phyloP scores from a whole-genome alignment of 257 asterid genomes.

The Coffea canephora region DNA sequence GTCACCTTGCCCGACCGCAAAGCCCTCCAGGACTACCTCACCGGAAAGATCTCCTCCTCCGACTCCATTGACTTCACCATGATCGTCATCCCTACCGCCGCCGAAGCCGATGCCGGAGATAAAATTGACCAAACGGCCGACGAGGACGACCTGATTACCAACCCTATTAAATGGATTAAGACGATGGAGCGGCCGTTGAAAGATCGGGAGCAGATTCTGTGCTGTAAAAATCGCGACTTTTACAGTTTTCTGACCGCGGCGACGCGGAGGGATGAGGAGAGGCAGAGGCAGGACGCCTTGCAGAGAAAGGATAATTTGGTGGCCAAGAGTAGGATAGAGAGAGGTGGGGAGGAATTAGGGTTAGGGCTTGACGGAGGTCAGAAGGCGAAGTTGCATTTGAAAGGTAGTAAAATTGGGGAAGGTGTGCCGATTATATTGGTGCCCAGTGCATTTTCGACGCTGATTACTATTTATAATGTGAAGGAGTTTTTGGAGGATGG shows the following conservation, averaged over 20 bases:
- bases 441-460: constrained; percentile 89
- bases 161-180: constrained; percentile 55
- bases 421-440: constrained; percentile 95
- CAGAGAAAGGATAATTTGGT: constrained; percentile 92
- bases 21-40: constrained; percentile 80
- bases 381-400: constrained; percentile 55
- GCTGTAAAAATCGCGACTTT: constrained; percentile 72
- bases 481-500: constrained; percentile 98
- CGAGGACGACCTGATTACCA: constrained; percentile 22
- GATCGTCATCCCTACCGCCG: constrained; percentile 20
- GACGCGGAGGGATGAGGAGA: constrained; percentile 77
- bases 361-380: constrained; percentile 63
- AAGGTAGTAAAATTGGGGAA: constrained; percentile 77
- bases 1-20: constrained; percentile 91
- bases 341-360: constrained; percentile 47
- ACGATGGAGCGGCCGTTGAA: constrained; percentile 71
- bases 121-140: constrained; percentile 20
- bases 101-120: constrained; percentile 12
- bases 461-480: constrained; percentile 89
- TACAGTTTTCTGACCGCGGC: constrained; percentile 67
- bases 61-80: constrained; percentile 53
- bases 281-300: constrained; percentile 63
- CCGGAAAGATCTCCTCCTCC: constrained; percentile 70
- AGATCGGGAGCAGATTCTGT: constrained; percentile 72
- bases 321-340: constrained; percentile 83